Evolutionary conservation across 2,329 filamentous ascomycete species (phyloP), one percentile per base, ranked within the genome.

Genomic region (Monilinia aucupariae): DNA sequence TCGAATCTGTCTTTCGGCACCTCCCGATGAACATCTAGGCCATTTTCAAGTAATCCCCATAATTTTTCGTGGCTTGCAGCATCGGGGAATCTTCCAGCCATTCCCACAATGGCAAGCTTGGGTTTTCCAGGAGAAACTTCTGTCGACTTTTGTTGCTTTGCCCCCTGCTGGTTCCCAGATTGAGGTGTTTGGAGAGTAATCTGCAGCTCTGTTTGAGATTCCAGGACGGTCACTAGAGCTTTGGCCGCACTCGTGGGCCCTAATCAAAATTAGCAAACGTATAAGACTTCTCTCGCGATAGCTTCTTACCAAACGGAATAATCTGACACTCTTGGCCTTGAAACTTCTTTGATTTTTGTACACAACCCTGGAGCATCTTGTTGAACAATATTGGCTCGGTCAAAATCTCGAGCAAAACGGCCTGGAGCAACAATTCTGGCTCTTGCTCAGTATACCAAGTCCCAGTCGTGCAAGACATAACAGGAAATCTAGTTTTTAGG

Each of bases 31-130:
- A 91, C 88, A 73, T 91, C 89, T 9, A 91, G 81, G 15, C 89
- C 89, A 74, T 88, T 86, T 73, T 86, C 83, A 25, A 92, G 80
- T 4, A 92, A 78, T 64, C 90, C 85, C 89, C 89, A 92, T 37
- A 92, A 83, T 62, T 84, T 83, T 64, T 91, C 87, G 65, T 85
- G 82, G 70, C 81, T 88, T 20, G 85, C 86, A 56, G 89, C 87
- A 69, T 88, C 86, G 1, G 89, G 89, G 74, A 91, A 92, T 58
- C 89, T 83, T 58, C 89, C 89, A 52, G 89, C 84, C 83, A 91
- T 90, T 59, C 91, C 91, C 41, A 96, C 88, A 66, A 96, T 92
- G 63, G 91, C 91, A 66, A 96, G 52, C 49, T 62, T 62, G 37
- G 20, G 50, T 34, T 58, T 62, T 5, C 60, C 60, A 20, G 60